phyloP scores from a whole-genome alignment of 164 flowering plant species.

The Vitis labrusca region DNA sequence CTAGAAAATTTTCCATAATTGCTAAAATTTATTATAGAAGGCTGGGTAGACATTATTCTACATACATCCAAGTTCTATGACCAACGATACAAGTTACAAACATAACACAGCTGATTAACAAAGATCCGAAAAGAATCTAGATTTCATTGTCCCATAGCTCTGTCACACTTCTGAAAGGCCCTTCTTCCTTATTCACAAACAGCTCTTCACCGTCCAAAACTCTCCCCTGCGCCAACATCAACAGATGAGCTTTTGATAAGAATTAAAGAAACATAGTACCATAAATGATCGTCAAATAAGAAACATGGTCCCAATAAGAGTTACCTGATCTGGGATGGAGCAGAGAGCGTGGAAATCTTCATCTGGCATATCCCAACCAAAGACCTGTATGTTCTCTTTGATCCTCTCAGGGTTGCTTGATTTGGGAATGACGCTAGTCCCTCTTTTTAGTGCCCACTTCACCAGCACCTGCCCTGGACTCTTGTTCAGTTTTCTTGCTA shows the following conservation, averaged over 20 bases:
- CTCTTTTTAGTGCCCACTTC: slow-evolving; percentile 51
- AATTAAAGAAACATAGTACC: not conserved
- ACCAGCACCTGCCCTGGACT: slow-evolving; percentile 46
- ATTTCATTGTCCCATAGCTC: slow-evolving; percentile 62
- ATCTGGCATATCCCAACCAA: slow-evolving; percentile 48
- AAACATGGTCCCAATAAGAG: not conserved
- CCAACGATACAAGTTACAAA: too few species aligned
- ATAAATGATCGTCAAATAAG: too few species aligned
- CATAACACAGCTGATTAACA: too few species aligned
- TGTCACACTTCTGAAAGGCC: slow-evolving; percentile 46
- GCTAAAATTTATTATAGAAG: too few species aligned
- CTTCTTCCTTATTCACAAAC: slow-evolving; percentile 46
- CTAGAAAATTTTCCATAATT: too few species aligned
- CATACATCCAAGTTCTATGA: too few species aligned
- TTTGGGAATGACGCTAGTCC: slow-evolving; percentile 51
- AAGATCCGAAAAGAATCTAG: slow-evolving; percentile 1
- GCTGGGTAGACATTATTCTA: too few species aligned
- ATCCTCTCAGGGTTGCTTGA: slow-evolving; percentile 33
- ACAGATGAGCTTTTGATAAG: not conserved
- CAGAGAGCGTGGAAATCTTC: slow-evolving; percentile 33
- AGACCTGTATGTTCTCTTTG: slow-evolving; percentile 39
- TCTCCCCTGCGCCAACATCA: slow-evolving; percentile 35
- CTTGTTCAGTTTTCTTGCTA: slow-evolving; percentile 53
- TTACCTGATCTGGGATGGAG: slow-evolving; percentile 36
- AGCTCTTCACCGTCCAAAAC: slow-evolving; percentile 49